A percentile compares a stretch with the other conserved stretches of the same genome.
phyloP scores from a whole-genome alignment of 148 eudicot genomes.

The Persicaria tinctoria region DNA sequence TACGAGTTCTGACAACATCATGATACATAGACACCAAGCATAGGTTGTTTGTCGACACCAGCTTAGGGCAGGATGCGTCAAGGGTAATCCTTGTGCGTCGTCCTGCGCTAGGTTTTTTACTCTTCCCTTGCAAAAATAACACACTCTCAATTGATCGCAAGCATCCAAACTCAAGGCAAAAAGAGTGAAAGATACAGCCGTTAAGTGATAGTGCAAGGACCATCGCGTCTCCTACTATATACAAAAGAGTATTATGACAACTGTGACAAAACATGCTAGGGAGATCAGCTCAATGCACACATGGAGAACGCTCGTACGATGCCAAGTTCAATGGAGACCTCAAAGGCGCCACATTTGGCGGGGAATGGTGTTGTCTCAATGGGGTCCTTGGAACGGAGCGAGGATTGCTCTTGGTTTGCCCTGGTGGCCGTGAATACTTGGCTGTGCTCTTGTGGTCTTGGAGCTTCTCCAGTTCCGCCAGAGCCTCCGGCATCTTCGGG shows the following conservation, averaged over 20 bases:
- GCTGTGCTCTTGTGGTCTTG: slow-evolving; percentile 34
- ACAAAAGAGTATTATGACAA: background rate
- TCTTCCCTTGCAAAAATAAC: background rate
- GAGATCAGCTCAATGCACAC: slow-evolving; percentile 21
- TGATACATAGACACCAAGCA: too few species aligned
- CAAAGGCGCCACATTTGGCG: slow-evolving; percentile 33
- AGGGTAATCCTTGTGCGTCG: too few species aligned
- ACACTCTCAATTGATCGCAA: background rate
- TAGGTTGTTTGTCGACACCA: too few species aligned
- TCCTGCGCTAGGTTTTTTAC: too few species aligned
- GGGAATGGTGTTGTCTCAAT: slow-evolving; percentile 36
- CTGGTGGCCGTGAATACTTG: slow-evolving; percentile 21
- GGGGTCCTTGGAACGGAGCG: slow-evolving; percentile 22
- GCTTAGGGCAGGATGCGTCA: too few species aligned
- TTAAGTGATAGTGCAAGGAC: background rate
- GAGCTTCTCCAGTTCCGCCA: slow-evolving; percentile 62
- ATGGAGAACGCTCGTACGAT: slow-evolving; percentile 28
- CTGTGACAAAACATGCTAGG: background rate
- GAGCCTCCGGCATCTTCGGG: slow-evolving; percentile 65
- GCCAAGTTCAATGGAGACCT: slow-evolving; percentile 36
- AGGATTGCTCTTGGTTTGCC: slow-evolving; percentile 23
- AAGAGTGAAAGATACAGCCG: background rate
- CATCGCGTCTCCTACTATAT: background rate
- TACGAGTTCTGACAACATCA: too few species aligned
- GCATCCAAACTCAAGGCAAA: background rate